These are phyloP conservation scores for Coemansia sp. DNA, from an alignment of 192 early-diverging fungal species.

Conservation along the genomic window DNA sequence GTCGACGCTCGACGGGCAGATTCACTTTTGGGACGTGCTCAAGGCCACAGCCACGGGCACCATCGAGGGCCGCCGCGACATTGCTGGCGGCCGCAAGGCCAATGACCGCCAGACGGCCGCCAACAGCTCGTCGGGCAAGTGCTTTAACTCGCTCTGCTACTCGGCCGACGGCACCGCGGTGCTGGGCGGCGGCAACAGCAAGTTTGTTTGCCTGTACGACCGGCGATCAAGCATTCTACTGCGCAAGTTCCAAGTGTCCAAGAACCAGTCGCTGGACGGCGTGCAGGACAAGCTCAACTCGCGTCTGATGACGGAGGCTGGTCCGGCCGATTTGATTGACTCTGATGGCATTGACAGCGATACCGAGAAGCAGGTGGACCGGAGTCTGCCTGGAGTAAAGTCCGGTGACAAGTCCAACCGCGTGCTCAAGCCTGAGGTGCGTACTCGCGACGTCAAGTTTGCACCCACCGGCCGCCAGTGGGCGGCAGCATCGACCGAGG, in stretches of 20 bases:
- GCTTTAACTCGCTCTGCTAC: conserved; percentile 91
- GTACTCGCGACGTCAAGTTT: conserved; percentile 83
- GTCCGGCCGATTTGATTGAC: conserved; percentile 74
- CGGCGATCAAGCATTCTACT: conserved; percentile 66
- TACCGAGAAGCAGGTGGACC: conserved; percentile 70
- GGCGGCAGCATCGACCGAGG: conserved; percentile 95
- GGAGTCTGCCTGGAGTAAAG: conserved; percentile 81
- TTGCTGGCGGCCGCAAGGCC: conserved; percentile 78
- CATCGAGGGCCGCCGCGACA: conserved; percentile 92
- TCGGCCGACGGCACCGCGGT: conserved; percentile 90
- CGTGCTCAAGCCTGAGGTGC: conserved; percentile 70
- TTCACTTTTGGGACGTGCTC: conserved; percentile 91
- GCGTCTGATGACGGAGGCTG: conserved; percentile 92
- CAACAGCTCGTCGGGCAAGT: conserved; percentile 78
- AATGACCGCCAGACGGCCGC: conserved; percentile 76
- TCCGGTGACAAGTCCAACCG: conserved; percentile 80
- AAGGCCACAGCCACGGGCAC: conserved; percentile 62
- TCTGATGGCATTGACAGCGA: conserved; percentile 80
- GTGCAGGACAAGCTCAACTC: conserved; percentile 86
- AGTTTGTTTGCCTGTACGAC: conserved; percentile 96
- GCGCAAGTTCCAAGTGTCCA: conserved; percentile 86
- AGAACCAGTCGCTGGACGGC: conserved; percentile 91
- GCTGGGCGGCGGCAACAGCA: conserved; percentile 90
- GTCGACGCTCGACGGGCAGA: conserved; percentile 87
- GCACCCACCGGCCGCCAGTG: conserved; percentile 92